These are phyloP conservation scores for Coemansia erecta DNA, from an alignment of 192 early-diverging fungal species.

Conservation along the genomic window DNA sequence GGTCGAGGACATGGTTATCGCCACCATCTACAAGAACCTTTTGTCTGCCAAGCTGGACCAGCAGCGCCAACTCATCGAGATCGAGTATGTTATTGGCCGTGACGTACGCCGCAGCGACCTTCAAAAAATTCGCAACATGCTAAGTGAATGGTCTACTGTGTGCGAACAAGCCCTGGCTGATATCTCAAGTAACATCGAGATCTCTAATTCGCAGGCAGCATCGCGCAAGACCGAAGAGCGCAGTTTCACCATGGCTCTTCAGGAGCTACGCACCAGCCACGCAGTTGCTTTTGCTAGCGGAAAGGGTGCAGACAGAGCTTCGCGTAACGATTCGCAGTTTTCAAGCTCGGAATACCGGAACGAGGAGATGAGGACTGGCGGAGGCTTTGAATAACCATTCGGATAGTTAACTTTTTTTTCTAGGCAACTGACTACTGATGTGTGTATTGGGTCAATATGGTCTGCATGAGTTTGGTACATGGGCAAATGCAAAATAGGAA, in stretches of 20 bases:
- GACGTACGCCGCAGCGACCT: constrained; percentile 38
- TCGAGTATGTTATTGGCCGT: constrained; percentile 42
- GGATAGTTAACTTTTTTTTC: too few relatives aligned
- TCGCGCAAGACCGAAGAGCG: constrained; percentile 16
- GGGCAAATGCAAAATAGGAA: constrained; percentile 4
- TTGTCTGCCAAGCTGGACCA: constrained; percentile 45
- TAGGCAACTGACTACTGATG: too few relatives aligned
- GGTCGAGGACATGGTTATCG: constrained; percentile 47
- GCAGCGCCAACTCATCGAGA: constrained; percentile 37
- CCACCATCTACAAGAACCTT: constrained; percentile 42
- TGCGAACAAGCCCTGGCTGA: constrained; percentile 26
- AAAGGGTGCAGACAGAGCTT: neutral
- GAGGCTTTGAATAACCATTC: neutral
- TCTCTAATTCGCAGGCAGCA: constrained; percentile 8
- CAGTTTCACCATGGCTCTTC: constrained; percentile 27
- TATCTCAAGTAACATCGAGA: constrained; percentile 15
- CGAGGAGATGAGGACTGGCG: constrained; percentile 25
- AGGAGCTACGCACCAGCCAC: constrained; percentile 23
- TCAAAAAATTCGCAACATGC: constrained; percentile 21
- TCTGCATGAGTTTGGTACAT: too few relatives aligned
- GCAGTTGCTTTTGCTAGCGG: neutral
- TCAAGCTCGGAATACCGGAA: constrained; percentile 41
- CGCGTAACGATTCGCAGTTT: constrained; percentile 36
- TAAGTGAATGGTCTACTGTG: constrained; percentile 27
- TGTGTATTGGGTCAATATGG: neutral